Base-by-base conservation (phyloP, 2,329 filamentous ascomycete species). In the Aureobasidium sp. region DNA sequence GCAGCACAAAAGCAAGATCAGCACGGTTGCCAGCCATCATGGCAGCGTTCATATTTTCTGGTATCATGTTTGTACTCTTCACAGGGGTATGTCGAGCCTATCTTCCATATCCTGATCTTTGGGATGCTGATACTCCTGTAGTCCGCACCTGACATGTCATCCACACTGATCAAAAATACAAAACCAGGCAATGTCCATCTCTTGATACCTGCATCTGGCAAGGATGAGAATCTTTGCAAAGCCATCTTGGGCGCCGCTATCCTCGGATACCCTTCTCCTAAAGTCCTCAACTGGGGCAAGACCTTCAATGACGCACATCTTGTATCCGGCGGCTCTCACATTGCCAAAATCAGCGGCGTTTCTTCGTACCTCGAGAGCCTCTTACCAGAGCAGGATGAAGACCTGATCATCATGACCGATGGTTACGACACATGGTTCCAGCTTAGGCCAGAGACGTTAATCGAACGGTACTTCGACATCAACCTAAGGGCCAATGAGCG, bases 361-460 rank as follows among this genome's bases (percentile, higher is more conserved):
- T 45, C 59, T 10, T 56, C 62, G 1, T 64, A 63, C 27, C 57
- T 66, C 8, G 60, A 66, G 14, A 60, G 63, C 3, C 48, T 65
- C 6, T 44, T 55, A 8, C 16, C 54, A 4, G 49, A 42, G 2
- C 42, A 48, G 17, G 61, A 66, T 16, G 62, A 65, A 1, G 84
- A 87, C 62, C 67, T 87, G n/a, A 75, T 85, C 8, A 66, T 86
- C 51, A 73, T 86, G 53, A 74, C 82, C 4, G 83, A 86, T 63
- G 81, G 78, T 2, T 76, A 79, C 62, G 80, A 86, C 55, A 72
- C 79, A 1, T 80, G 81, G 69, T 79, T 85, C 56, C 84, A 87
- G 63, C 71, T 86, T 1, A 81, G 81, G 0, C 76, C 80, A 2
- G 77, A 84, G 42, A 72, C 84, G n/a, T 67, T 86, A 54, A 74